These are phyloP conservation scores for Emmonsiellopsis sp. DNA, from an alignment of 2,329 filamentous ascomycete species.

Conservation along the genomic window DNA sequence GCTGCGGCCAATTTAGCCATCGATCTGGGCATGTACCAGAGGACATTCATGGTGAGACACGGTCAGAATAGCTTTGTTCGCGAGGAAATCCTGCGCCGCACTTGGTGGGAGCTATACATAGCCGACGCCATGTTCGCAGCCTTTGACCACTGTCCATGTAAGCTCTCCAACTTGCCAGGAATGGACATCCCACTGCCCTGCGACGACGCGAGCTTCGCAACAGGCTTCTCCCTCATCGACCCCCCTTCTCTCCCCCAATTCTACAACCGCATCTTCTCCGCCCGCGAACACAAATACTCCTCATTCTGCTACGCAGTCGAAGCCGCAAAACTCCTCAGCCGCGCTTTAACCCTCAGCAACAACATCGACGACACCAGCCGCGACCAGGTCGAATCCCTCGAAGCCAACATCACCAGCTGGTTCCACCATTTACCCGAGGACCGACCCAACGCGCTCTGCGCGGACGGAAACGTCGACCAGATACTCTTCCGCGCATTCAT, in stretches of 20 bases:
- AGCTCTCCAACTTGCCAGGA: slow-evolving; percentile 62
- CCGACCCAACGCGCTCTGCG: slow-evolving; percentile 61
- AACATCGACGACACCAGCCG: slow-evolving; percentile 33
- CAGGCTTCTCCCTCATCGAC: slow-evolving; percentile 46
- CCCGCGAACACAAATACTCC: slow-evolving; percentile 60
- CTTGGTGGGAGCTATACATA: slow-evolving; percentile 84
- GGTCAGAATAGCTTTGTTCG: slow-evolving; percentile 57
- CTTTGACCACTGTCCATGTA: slow-evolving; percentile 39
- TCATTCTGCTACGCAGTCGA: slow-evolving; percentile 81
- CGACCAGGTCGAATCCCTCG: slow-evolving; percentile 52
- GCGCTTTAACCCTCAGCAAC: slow-evolving; percentile 50
- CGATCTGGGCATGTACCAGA: slow-evolving; percentile 65
- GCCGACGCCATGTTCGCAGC: slow-evolving; percentile 78
- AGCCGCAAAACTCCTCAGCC: slow-evolving; percentile 67
- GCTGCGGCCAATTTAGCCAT: slow-evolving; percentile 64
- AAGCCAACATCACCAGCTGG: slow-evolving; percentile 60
- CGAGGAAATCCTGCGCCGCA: slow-evolving; percentile 77
- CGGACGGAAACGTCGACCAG: slow-evolving; percentile 68
- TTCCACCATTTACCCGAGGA: slow-evolving; percentile 64
- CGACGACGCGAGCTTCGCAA: slow-evolving; percentile 59
- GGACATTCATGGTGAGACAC: slow-evolving; percentile 55
- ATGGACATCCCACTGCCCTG: slow-evolving; percentile 68
- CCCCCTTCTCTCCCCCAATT: slow-evolving; percentile 63
- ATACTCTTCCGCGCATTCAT: slow-evolving; percentile 89
- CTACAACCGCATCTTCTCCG: slow-evolving; percentile 65